A percentile compares a stretch with the other conserved stretches of the same genome.
These are phyloP conservation scores for Dactylonectria macrodidyma DNA, from an alignment of 2,329 filamentous ascomycete genomes.

Conservation along the genomic window DNA sequence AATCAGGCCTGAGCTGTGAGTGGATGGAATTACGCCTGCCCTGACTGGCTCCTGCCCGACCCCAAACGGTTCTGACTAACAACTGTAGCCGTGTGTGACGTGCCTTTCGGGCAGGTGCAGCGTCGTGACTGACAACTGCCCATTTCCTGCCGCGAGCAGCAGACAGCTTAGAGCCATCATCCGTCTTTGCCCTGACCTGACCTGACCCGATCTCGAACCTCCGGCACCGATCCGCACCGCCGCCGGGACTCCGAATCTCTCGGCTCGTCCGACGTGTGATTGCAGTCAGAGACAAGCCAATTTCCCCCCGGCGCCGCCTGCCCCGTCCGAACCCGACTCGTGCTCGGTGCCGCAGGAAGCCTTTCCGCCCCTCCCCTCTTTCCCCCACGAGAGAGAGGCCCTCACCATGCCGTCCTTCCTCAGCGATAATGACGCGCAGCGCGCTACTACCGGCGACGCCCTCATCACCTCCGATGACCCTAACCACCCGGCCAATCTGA, in stretches of 20 bases:
- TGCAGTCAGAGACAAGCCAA: slow-evolving; percentile 27
- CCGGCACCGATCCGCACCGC: slow-evolving; percentile 19
- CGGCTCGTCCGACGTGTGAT: slow-evolving; percentile 32
- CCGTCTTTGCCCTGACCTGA: slow-evolving; percentile 24
- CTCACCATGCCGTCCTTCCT: slow-evolving; percentile 28
- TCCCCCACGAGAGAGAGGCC: slow-evolving; percentile 6
- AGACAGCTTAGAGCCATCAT: slow-evolving; percentile 27
- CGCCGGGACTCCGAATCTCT: slow-evolving; percentile 28
- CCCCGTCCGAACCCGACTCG: background rate
- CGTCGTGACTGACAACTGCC: slow-evolving; percentile 37
- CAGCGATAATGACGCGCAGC: slow-evolving; percentile 39
- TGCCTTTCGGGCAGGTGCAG: slow-evolving; percentile 33
- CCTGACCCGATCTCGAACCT: slow-evolving; percentile 6
- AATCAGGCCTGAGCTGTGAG: background rate
- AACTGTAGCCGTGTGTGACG: slow-evolving; percentile 24
- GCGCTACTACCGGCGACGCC: slow-evolving; percentile 40
- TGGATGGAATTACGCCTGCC: slow-evolving; percentile 4
- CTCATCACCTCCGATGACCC: slow-evolving; percentile 77
- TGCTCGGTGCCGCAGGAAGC: no score
- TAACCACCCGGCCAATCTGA: slow-evolving; percentile 94
- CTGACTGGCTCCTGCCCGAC: slow-evolving; percentile 10
- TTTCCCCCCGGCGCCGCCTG: slow-evolving; percentile 26
- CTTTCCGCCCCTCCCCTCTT: slow-evolving; percentile 17
- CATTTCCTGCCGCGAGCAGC: slow-evolving; percentile 27
- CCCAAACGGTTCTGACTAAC: slow-evolving; percentile 24